Base-by-base conservation (phyloP, 345 rosid genomes). In the Capsella bursapastoris region DNA sequence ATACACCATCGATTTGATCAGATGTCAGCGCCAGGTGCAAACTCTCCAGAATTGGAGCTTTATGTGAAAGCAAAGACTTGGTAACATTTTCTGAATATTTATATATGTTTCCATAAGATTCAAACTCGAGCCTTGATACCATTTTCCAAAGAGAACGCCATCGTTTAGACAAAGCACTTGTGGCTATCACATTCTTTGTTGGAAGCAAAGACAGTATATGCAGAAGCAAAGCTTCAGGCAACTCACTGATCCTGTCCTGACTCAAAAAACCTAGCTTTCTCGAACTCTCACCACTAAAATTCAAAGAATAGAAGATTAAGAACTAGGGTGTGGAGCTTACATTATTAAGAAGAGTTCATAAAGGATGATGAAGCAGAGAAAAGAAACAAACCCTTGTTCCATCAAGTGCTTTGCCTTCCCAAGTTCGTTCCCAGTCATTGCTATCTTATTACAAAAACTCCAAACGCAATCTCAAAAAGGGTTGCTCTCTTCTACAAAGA, bases 81-180 rank as follows among this genome's bases (percentile, higher is more conserved):
- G 8, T 2, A 47, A 47, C 51, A 15, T 47, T 15, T 7, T 47
- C 51, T 6, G 51, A 9, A 47, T n/a, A 47, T 15, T 15, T 7
- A 1, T n/a, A 5, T n/a, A n/a, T 45, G 18, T 45, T 45, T 14
- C 49, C 8, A 45, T 14, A 45, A 5, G 49, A 45, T 47, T 15
- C 51, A 15, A 47, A 47, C 10, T 47, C 51, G 51, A 65, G 57
- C 4, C 12, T 65, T 22, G 45, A 45, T n/a, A 65, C 57, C 15
- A 18, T 3, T 18, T 55, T 68, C 72, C 72, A 68, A 38, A 16
- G 63, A 68, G 40, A 55, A 1, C 11, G 28, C 63, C 72, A 68
- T 40, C 48, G 25, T 55, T 68, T 55, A 41, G 72, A 68, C 62
- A 67, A 28, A 44, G 28, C 16, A 57, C 41, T 34, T 15, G 62